Evolutionary conservation across 805 yeast genomes (phyloP).

Genomic region (Pichia nakasei): DNA sequence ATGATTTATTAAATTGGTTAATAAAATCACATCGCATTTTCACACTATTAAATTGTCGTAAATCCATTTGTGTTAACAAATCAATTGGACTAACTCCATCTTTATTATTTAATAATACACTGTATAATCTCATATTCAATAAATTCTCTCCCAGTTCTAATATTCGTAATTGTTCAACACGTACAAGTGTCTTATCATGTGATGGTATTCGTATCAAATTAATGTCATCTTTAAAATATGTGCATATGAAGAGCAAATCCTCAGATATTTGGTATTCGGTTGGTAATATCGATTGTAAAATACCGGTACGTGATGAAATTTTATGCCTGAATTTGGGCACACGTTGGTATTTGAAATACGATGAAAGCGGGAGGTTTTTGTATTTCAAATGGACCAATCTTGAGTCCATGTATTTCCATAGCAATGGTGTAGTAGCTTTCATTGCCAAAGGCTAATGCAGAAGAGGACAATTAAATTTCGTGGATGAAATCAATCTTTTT

Average conservation of each 20-base stretch:
- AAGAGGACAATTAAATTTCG: no score
- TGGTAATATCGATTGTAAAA: constrained; percentile 19
- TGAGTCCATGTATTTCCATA: not conserved
- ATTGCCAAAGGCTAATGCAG: not conserved
- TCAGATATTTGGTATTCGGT: constrained; percentile 15
- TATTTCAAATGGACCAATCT: not conserved
- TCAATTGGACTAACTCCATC: not conserved
- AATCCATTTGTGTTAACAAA: not conserved
- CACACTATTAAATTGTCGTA: constrained; percentile 3
- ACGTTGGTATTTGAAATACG: constrained; percentile 10
- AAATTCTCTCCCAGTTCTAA: constrained; percentile 9
- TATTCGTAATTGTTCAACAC: constrained; percentile 7
- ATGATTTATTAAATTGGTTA: constrained; percentile 15
- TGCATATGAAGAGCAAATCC: constrained; percentile 15
- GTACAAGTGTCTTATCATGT: not conserved
- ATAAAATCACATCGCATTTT: constrained; percentile 15
- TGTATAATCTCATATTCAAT: constrained; percentile 4
- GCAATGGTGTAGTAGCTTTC: not conserved
- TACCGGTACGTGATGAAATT: constrained; percentile 17
- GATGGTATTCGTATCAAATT: not conserved
- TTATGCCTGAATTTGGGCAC: constrained; percentile 14
- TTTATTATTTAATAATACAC: not conserved
- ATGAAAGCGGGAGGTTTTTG: constrained; percentile 1
- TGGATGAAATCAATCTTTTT: no score
- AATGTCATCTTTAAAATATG: constrained; percentile 12